Conservation (phyloP, 805 yeast species). For the Lipomyces oligophaga region DNA sequence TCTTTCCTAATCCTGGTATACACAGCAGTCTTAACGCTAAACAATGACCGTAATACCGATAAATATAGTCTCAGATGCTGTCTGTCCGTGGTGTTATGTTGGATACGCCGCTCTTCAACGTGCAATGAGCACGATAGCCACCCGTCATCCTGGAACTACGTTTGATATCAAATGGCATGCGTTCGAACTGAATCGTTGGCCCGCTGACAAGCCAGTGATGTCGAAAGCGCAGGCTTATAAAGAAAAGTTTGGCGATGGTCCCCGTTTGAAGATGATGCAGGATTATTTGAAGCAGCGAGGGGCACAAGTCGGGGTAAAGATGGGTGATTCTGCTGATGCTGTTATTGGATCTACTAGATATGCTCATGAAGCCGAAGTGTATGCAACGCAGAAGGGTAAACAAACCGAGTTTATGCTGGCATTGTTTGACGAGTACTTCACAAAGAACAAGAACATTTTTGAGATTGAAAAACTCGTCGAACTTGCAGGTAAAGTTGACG, state of each 20-base stretch:
- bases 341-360: slow-evolving; percentile 17
- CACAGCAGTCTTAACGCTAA: too few species aligned
- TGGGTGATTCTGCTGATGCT: slow-evolving; percentile 8
- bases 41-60: slow-evolving; percentile 14
- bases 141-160: slow-evolving; percentile 8
- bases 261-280: slow-evolving; percentile 8
- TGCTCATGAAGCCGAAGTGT: slow-evolving; percentile 17
- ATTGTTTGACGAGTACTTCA: slow-evolving; percentile 19
- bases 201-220: slow-evolving; percentile 2
- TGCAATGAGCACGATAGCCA: slow-evolving; percentile 12
- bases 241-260: slow-evolving; percentile 14
- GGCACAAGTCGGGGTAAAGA: slow-evolving; percentile 9
- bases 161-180: slow-evolving; percentile 20
- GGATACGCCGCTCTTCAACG: slow-evolving; percentile 17
- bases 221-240: slow-evolving; percentile 5
- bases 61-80: slow-evolving; percentile 18
- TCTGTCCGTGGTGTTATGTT: slow-evolving; percentile 27
- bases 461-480: slow-evolving; percentile 5
- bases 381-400: slow-evolving; percentile 14
- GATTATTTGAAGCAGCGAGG: slow-evolving; percentile 11
- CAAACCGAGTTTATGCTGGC: slow-evolving; percentile 23
- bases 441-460: slow-evolving; percentile 13
- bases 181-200: slow-evolving; percentile 15
- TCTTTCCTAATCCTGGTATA: too few species aligned
- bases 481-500: slow-evolving; percentile 13